Conservation (phyloP, 768 basidiomycete species). For the Mycena amicta region DNA sequence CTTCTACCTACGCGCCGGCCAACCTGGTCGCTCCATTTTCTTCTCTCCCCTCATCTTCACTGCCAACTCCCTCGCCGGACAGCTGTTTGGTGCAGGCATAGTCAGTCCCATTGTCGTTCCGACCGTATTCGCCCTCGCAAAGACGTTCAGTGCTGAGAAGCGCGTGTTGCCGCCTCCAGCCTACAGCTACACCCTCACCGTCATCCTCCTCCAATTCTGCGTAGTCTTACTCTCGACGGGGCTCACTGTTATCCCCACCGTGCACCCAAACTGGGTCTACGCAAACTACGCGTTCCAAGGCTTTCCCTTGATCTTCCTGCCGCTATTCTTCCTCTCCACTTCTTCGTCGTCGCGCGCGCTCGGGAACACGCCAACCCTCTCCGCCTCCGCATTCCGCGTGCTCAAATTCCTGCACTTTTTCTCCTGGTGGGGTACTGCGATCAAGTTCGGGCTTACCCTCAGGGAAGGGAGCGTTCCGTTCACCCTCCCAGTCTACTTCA, state of each 20-base stretch:
- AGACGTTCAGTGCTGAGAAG: neutral
- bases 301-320: constrained; percentile 18
- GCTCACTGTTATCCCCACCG: constrained; percentile 1
- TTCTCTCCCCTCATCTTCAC: neutral
- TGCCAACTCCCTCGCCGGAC: constrained; percentile 1
- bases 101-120: constrained; percentile 10
- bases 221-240: constrained; percentile 2
- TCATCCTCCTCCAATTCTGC: constrained; percentile 2
- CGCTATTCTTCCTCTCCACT: constrained; percentile 8
- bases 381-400: constrained; percentile 2
- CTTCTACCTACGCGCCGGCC: constrained; percentile 1
- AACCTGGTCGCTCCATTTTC: neutral
- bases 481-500: constrained; percentile 4
- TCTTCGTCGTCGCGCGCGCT: too few relatives aligned
- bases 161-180: neutral
- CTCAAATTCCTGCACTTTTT: constrained; percentile 13
- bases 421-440: constrained; percentile 7
- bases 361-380: neutral
- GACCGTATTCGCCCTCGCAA: neutral
- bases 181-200: neutral
- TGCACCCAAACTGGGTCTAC: neutral
- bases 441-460: neutral
- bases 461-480: neutral
- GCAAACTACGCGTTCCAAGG: constrained; percentile 11
- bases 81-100: constrained; percentile 10